A percentile compares a stretch with the other conserved stretches of the same genome.
These are phyloP conservation scores for Ceratobasidium sp. DNA, from an alignment of 1,284 basidiomycete species.

Conservation along the genomic window DNA sequence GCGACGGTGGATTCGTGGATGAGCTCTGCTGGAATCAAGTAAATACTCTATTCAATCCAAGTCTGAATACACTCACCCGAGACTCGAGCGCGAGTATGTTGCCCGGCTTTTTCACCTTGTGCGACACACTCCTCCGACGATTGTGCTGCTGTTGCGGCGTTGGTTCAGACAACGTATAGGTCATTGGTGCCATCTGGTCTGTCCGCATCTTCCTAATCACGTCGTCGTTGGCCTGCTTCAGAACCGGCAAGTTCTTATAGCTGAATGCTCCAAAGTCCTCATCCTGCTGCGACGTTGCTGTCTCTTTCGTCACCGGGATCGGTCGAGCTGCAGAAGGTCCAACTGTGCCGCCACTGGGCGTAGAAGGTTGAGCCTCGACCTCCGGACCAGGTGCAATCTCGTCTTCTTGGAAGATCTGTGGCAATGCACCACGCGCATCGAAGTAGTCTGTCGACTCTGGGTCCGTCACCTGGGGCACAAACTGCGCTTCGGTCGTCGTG, in stretches of 20 bases:
- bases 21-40: constrained; percentile 39
- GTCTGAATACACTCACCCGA: constrained; percentile 63
- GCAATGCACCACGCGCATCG: constrained; percentile 91
- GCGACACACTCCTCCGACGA: constrained; percentile 77
- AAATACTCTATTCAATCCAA: constrained; percentile 52
- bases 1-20: constrained; percentile 79
- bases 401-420: constrained; percentile 89
- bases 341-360: constrained; percentile 60
- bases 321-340: constrained; percentile 58
- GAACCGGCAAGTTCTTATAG: constrained; percentile 96
- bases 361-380: constrained; percentile 55
- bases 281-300: constrained; percentile 59
- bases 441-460: constrained; percentile 99
- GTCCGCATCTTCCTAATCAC: constrained; percentile 93
- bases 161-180: constrained; percentile 77
- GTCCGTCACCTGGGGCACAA: constrained; percentile 95
- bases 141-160: constrained; percentile 60
- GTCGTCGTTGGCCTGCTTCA: constrained; percentile 99
- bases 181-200: constrained; percentile 77
- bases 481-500: constrained; percentile 88
- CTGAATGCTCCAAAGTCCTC: constrained; percentile 98
- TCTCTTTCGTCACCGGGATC: constrained; percentile 56
- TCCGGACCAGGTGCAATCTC: constrained; percentile 65
- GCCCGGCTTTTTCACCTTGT: constrained; percentile 79
- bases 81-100: constrained; percentile 68